These are phyloP conservation scores for Ganoderma boninense DNA, from an alignment of 1,284 basidiomycete species.

Conservation along the genomic window DNA sequence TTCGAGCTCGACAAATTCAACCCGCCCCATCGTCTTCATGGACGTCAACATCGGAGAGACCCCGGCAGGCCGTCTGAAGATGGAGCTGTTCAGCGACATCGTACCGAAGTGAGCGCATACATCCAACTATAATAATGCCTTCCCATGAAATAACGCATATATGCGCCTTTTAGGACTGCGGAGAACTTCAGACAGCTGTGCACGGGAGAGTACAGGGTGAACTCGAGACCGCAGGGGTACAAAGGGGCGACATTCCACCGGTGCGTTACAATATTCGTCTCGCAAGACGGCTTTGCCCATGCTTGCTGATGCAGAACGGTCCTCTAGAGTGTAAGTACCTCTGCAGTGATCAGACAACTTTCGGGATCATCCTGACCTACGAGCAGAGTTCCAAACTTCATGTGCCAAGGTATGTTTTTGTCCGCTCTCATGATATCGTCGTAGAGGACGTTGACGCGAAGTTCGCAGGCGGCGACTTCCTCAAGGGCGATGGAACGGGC, in stretches of 20 bases:
- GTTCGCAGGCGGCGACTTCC: slow-evolving; percentile 80
- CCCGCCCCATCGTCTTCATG: slow-evolving; percentile 94
- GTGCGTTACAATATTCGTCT: slow-evolving; percentile 50
- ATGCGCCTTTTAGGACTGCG: slow-evolving; percentile 61
- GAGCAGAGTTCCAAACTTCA: slow-evolving; percentile 79
- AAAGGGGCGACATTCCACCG: slow-evolving; percentile 92
- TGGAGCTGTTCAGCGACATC: slow-evolving; percentile 93
- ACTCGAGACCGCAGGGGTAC: slow-evolving; percentile 88
- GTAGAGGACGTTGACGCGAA: not conserved
- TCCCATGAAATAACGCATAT: not conserved
- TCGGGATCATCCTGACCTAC: slow-evolving; percentile 9
- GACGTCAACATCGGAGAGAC: slow-evolving; percentile 97
- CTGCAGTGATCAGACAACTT: slow-evolving; percentile 12
- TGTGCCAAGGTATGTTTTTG: slow-evolving; percentile 75
- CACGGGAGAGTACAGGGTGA: slow-evolving; percentile 93
- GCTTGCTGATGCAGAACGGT: slow-evolving; percentile 28
- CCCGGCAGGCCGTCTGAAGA: slow-evolving; percentile 92
- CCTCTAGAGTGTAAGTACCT: slow-evolving; percentile 72
- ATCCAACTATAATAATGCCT: not conserved
- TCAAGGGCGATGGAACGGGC: slow-evolving; percentile 93
- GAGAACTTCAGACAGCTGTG: slow-evolving; percentile 98
- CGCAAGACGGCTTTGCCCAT: slow-evolving; percentile 16
- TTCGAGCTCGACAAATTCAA: slow-evolving; percentile 31
- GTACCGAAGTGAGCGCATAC: slow-evolving; percentile 77
- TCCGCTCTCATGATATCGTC: not conserved